phyloP scores from a whole-genome alignment of 2,329 filamentous ascomycete genomes.

The Sodiomyces alkalinus region DNA sequence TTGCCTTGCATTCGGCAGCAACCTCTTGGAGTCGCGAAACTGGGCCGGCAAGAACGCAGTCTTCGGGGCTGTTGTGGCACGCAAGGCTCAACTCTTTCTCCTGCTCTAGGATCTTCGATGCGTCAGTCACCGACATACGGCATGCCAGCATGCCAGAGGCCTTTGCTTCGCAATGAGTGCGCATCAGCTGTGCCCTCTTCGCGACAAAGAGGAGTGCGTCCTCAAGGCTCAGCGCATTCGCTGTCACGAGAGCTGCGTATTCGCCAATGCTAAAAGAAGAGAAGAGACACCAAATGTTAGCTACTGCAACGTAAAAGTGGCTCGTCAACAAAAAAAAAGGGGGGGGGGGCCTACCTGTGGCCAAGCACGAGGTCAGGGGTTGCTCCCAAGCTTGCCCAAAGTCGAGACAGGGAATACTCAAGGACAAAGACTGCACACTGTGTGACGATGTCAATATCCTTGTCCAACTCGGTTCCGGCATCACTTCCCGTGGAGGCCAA shows the following conservation, averaged over 20 bases:
- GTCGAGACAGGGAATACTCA: constrained; percentile 14
- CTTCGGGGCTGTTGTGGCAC: constrained; percentile 15
- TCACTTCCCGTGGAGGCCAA: background rate
- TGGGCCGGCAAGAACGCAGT: constrained; percentile 15
- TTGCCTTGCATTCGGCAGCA: constrained; percentile 6
- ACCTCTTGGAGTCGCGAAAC: constrained; percentile 7
- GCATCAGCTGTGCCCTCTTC: constrained; percentile 10
- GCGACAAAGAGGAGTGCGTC: constrained; percentile 11
- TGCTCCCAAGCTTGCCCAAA: constrained; percentile 13
- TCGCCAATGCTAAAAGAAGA: constrained; percentile 11
- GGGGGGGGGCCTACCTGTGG: constrained; percentile 10
- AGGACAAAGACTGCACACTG: constrained; percentile 16
- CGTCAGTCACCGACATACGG: constrained; percentile 4
- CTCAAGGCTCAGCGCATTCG: constrained; percentile 7
- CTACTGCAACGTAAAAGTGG: background rate
- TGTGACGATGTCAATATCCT: constrained; percentile 8
- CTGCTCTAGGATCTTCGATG: constrained; percentile 5
- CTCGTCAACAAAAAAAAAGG: too few relatives aligned
- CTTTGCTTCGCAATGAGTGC: constrained; percentile 5
- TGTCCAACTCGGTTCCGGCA: background rate
- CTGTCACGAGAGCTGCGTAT: constrained; percentile 11
- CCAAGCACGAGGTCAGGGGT: constrained; percentile 10
- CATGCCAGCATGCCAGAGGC: constrained; percentile 10
- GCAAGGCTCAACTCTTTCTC: constrained; percentile 10
- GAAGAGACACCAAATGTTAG: too few relatives aligned